These are phyloP conservation scores for Malus hybrid DNA, from an alignment of 331 rosid species.

Conservation along the genomic window DNA sequence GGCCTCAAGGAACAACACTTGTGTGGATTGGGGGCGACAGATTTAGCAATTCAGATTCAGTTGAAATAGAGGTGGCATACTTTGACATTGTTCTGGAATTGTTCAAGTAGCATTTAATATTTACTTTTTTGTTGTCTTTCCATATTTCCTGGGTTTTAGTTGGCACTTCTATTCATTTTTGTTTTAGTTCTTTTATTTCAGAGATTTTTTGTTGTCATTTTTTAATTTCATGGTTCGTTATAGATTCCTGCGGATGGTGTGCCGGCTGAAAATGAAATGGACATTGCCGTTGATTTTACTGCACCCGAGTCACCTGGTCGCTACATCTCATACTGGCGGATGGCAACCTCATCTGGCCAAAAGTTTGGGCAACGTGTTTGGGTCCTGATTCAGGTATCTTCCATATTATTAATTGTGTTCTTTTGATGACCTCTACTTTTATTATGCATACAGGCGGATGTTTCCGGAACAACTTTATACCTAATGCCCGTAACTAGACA, in stretches of 20 bases:
- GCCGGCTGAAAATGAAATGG: constrained; percentile 45
- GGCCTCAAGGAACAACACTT: constrained; percentile 78
- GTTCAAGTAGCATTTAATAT: background rate
- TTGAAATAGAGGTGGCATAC: constrained; percentile 61
- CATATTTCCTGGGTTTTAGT: background rate
- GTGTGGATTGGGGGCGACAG: constrained; percentile 73
- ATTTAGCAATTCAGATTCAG: constrained; percentile 30
- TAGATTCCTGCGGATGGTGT: constrained; percentile 59
- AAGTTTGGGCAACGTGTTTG: constrained; percentile 90
- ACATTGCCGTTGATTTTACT: constrained; percentile 72
- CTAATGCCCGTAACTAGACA: background rate
- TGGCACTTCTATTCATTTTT: background rate
- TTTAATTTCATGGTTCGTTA: background rate
- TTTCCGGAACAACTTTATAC: constrained; percentile 11
- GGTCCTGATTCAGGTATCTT: constrained; percentile 73
- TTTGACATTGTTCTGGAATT: background rate
- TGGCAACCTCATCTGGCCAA: constrained; percentile 65
- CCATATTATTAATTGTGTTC: background rate
- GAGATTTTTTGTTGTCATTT: background rate
- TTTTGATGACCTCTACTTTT: background rate
- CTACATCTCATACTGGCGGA: constrained; percentile 78
- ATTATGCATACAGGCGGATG: constrained; percentile 41
- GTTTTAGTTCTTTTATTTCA: background rate
- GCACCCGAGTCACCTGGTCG: constrained; percentile 71
- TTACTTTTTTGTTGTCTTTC: background rate